Conservation (phyloP, 139 green algal species). For the Chlamydomonas sphaeroides region DNA sequence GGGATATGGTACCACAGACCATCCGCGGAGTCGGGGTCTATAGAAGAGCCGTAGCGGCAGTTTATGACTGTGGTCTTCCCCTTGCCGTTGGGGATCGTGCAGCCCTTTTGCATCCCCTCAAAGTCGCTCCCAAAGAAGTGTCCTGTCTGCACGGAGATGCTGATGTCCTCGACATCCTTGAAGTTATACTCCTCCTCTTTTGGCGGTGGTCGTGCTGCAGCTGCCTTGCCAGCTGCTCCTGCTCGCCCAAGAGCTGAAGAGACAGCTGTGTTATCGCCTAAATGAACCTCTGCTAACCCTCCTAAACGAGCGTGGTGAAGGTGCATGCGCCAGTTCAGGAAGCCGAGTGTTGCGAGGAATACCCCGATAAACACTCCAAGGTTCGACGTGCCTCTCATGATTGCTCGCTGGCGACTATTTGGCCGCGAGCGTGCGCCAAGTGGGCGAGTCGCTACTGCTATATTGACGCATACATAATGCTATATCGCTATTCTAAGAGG, state of each 20-base stretch:
- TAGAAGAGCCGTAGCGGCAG: not conserved
- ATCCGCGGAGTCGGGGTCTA: conserved; percentile 10
- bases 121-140: conserved; percentile 39
- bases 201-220: too few species aligned
- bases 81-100: too few species aligned
- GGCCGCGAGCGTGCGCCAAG: too few species aligned
- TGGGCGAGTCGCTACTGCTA: too few species aligned
- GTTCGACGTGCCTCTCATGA: not conserved
- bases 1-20: conserved; percentile 42
- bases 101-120: conserved; percentile 14
- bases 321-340: not conserved
- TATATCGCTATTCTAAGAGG: too few species aligned
- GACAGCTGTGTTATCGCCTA: not conserved
- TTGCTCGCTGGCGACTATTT: too few species aligned
- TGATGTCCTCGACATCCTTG: not conserved
- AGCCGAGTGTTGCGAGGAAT: not conserved
- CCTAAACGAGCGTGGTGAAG: not conserved
- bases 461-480: too few species aligned
- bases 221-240: not conserved
- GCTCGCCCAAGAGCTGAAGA: too few species aligned
- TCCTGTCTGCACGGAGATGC: conserved; percentile 20
- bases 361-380: not conserved
- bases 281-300: not conserved
- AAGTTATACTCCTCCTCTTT: not conserved
- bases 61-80: conserved; percentile 25